Evolutionary conservation across 2,329 filamentous ascomycete genomes (phyloP).

Genomic region (Fusarium torreyae): DNA sequence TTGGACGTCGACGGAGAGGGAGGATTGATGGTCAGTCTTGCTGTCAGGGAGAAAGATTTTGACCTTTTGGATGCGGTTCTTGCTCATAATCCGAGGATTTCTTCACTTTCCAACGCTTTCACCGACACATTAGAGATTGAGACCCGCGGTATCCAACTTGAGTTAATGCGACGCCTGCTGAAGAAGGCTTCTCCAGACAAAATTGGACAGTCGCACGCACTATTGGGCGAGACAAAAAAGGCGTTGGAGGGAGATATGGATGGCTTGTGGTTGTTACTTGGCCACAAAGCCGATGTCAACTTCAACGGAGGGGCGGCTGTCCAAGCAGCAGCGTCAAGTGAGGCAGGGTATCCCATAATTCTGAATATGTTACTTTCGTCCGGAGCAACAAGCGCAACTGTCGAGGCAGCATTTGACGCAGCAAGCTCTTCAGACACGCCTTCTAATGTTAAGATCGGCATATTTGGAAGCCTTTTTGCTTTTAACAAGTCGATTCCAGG

Average conservation of each 20-base stretch:
- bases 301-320: constrained; percentile 10
- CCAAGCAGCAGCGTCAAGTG: constrained; percentile 10
- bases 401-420: constrained; percentile 17
- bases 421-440: constrained; percentile 1
- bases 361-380: constrained; percentile 19
- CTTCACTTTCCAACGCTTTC: constrained; percentile 10
- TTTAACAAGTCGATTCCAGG: constrained; percentile 1
- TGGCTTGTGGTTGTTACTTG: constrained; percentile 8
- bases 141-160: not conserved
- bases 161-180: constrained; percentile 2
- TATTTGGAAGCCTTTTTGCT: constrained; percentile 9
- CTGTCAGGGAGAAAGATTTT: not conserved
- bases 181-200: not conserved
- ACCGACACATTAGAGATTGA: not conserved
- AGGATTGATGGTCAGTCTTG: constrained; percentile 5
- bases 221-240: constrained; percentile 4
- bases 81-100: accelerated
- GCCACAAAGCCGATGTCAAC: constrained; percentile 25
- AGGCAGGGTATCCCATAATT: constrained; percentile 1
- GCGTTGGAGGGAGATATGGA: constrained; percentile 5
- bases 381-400: not conserved
- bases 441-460: constrained; percentile 1
- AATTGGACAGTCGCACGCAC: constrained; percentile 21
- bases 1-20: constrained; percentile 7
- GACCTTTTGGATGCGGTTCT: constrained; percentile 1